Conservation (phyloP, 2,329 filamentous ascomycete genomes). For the Fusarium papillatum region DNA sequence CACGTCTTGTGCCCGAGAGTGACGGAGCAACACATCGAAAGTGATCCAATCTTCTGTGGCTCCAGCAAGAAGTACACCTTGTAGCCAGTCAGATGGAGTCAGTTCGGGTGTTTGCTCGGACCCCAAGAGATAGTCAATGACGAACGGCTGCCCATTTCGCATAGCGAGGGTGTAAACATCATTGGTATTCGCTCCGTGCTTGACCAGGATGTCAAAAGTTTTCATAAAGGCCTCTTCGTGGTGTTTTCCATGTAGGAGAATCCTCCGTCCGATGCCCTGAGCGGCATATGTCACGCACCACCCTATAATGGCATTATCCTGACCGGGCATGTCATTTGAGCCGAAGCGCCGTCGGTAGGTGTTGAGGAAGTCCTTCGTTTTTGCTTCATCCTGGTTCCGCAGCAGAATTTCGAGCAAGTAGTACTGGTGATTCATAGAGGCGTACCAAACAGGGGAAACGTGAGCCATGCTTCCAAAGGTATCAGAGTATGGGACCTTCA, state of each 20-base stretch:
- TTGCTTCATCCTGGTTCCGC: neutral
- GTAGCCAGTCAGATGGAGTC: neutral
- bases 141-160: neutral
- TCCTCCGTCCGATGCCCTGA: neutral
- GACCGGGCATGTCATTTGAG: neutral
- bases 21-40: neutral
- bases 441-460: neutral
- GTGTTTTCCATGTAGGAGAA: neutral
- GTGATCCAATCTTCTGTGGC: neutral
- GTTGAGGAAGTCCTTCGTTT: neutral
- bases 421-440: neutral
- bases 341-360: neutral
- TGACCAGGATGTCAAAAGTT: neutral
- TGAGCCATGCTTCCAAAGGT: neutral
- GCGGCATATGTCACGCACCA: neutral
- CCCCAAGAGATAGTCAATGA: neutral
- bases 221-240: neutral
- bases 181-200: neutral
- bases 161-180: neutral
- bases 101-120: neutral
- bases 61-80: neutral
- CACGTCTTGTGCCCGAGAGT: neutral
- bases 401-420: neutral
- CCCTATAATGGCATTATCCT: neutral
- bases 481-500: neutral